Evolutionary conservation across 164 flowering plant species (phyloP).

Genomic region (Cinnamomum micranthum): DNA sequence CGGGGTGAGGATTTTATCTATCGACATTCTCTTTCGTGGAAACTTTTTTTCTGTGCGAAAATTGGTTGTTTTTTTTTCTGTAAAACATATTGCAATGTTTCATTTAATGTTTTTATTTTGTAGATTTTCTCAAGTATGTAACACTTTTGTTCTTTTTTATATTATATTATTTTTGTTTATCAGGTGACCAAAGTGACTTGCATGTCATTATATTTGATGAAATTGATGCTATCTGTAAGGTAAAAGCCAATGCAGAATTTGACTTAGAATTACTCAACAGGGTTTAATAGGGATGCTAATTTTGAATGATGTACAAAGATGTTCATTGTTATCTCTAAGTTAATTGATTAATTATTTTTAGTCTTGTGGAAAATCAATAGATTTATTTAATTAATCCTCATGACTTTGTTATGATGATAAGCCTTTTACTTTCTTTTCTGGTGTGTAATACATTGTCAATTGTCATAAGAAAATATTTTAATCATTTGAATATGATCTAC

Average conservation of each 20-base stretch:
- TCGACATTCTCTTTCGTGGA: too few relatives aligned
- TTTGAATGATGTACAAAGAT: not conserved
- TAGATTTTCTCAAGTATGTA: not conserved
- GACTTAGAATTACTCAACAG: not conserved
- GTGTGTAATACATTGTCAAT: not conserved
- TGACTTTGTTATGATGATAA: not conserved
- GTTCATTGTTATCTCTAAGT: too few relatives aligned
- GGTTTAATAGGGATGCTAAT: not conserved
- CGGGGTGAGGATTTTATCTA: constrained; percentile 27
- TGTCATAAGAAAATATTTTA: not conserved
- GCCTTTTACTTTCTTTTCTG: not conserved
- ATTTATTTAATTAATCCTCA: not conserved
- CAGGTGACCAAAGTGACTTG: constrained; percentile 70
- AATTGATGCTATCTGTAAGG: constrained; percentile 83
- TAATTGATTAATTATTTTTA: not conserved
- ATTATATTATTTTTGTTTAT: not conserved
- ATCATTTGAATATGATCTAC: not conserved
- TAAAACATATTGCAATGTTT: too few relatives aligned
- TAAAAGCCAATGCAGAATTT: constrained; percentile 9
- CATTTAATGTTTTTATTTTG: too few relatives aligned
- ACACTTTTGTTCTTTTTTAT: constrained; percentile 10
- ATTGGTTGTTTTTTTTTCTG: too few relatives aligned
- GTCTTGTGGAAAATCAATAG: not conserved
- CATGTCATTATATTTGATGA: constrained; percentile 83
- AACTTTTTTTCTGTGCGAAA: too few relatives aligned